phyloP scores from a whole-genome alignment of 1,284 basidiomycete species.

The Puccinia novopanici region DNA sequence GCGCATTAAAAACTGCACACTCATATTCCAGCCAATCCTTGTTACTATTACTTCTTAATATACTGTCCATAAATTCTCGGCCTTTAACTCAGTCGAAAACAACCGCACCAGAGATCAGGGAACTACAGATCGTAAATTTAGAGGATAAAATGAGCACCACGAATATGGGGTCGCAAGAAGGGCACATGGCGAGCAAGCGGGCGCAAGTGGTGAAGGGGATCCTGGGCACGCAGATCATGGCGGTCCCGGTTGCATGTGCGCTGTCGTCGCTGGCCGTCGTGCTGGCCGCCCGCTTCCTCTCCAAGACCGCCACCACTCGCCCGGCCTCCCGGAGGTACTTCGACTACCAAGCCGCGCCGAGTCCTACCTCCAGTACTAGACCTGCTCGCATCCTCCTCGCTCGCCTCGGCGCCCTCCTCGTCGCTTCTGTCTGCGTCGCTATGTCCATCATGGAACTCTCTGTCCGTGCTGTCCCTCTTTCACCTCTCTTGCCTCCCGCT shows the following conservation, averaged over 20 bases:
- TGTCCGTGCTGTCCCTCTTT: neutral
- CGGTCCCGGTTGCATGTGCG: slow-evolving; percentile 44
- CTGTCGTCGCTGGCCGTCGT: slow-evolving; percentile 8
- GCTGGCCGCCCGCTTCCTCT: slow-evolving; percentile 29
- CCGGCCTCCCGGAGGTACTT: slow-evolving; percentile 14
- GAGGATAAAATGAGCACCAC: neutral
- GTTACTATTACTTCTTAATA: too few relatives aligned
- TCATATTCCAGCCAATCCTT: too few relatives aligned
- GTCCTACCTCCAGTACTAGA: too few relatives aligned
- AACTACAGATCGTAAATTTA: too few relatives aligned
- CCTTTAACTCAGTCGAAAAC: too few relatives aligned
- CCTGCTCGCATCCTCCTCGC: slow-evolving; percentile 21
- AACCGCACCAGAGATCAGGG: too few relatives aligned
- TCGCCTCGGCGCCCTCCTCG: slow-evolving; percentile 23
- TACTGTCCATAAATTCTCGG: too few relatives aligned
- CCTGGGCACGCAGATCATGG: slow-evolving; percentile 37
- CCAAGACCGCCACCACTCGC: slow-evolving; percentile 26
- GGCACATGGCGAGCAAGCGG: too few relatives aligned
- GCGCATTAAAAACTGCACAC: too few relatives aligned
- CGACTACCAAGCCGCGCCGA: slow-evolving; percentile 16
- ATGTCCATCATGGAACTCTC: slow-evolving; percentile 48
- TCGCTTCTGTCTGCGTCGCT: slow-evolving; percentile 38
- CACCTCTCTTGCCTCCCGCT: too few relatives aligned
- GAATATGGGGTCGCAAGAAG: neutral
- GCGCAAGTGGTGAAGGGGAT: slow-evolving; percentile 19